These are phyloP conservation scores for bread wheat (Triticum aestivum) DNA, from an alignment of 176 grass and related monocot species.

Conservation along the genomic window IWGSC_CS_RefSeq_v2.1 NC_057812.1:273383358-273383857, in stretches of 20 bases:
- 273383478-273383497: constrained; percentile 1
- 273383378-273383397: constrained; percentile 1
- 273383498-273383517: background rate
- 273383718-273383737: constrained; percentile 53
- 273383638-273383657: constrained; percentile 56
- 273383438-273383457: background rate
- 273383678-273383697: constrained; percentile 46
- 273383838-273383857: background rate
- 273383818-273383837: constrained; percentile 88
- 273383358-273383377: background rate
- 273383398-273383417: background rate
- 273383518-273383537: constrained; percentile 10
- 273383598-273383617: constrained; percentile 67
- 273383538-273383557: constrained; percentile 46
- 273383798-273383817: constrained; percentile 63
- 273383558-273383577: constrained; percentile 55
- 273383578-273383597: constrained; percentile 53
- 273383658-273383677: constrained; percentile 59
- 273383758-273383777: constrained; percentile 57
- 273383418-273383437: background rate
- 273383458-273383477: background rate
- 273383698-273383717: constrained; percentile 45
- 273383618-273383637: constrained; percentile 70
- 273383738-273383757: constrained; percentile 84
- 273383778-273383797: constrained; percentile 70